Evolutionary conservation across 257 asterid genomes (phyloP).

Genomic region (Fraxinus pennsylvanica): DNA sequence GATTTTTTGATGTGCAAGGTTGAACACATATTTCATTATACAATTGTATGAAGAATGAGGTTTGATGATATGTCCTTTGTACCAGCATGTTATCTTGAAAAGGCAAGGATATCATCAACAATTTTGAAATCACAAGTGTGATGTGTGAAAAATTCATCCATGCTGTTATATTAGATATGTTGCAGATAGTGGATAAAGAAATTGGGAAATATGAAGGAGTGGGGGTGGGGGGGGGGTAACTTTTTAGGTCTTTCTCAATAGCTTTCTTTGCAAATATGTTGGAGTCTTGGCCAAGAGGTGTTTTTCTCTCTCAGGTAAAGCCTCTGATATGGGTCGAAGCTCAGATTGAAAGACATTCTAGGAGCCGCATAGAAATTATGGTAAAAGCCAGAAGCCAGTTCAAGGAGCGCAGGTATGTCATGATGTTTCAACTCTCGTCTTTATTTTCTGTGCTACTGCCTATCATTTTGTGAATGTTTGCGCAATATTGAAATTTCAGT

Average conservation of each 20-base stretch:
- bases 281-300: neutral
- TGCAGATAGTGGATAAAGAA: constrained; percentile 9
- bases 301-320: constrained; percentile 41
- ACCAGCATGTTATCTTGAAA: neutral
- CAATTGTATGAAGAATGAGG: neutral
- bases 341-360: constrained; percentile 55
- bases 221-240: neutral
- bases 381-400: constrained; percentile 62
- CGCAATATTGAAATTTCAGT: constrained; percentile 28
- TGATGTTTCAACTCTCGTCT: neutral
- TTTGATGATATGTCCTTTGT: neutral
- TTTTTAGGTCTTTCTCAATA: neutral
- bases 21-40: neutral
- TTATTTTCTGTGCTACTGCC: neutral
- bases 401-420: constrained; percentile 57
- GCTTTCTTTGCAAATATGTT: neutral
- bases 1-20: neutral
- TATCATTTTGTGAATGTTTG: neutral
- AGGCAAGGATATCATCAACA: neutral
- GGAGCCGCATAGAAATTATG: constrained; percentile 46
- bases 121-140: neutral
- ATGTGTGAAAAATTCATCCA: neutral
- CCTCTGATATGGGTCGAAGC: constrained; percentile 65
- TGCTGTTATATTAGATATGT: neutral
- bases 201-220: neutral